A percentile compares a stretch with the other conserved stretches of the same genome.
These are phyloP conservation scores for Cercospora brassicicola DNA, from an alignment of 2,329 filamentous ascomycete species.

Conservation along the genomic window DNA sequence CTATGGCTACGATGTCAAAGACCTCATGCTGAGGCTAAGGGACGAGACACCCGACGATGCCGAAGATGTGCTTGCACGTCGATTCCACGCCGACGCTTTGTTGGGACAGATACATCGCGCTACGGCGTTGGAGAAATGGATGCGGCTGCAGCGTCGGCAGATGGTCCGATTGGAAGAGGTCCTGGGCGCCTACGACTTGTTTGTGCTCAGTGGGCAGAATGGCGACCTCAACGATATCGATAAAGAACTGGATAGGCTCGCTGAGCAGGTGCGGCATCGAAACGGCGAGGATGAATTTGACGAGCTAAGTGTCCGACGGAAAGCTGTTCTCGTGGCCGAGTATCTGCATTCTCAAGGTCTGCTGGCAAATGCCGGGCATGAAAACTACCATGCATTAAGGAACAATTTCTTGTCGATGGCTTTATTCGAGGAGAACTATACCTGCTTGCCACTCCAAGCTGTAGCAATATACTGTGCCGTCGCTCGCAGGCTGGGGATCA, in stretches of 20 bases:
- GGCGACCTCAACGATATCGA: slow-evolving; percentile 69
- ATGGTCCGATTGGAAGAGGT: slow-evolving; percentile 67
- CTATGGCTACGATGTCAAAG: slow-evolving; percentile 84
- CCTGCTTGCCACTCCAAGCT: slow-evolving; percentile 82
- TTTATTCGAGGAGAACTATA: slow-evolving; percentile 68
- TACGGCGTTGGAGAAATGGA: slow-evolving; percentile 77
- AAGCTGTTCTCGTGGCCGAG: slow-evolving; percentile 65
- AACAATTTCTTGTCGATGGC: slow-evolving; percentile 88
- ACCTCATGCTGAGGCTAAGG: slow-evolving; percentile 68
- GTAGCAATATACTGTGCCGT: slow-evolving; percentile 82
- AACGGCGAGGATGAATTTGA: slow-evolving; percentile 52
- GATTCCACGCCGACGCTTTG: slow-evolving; percentile 71
- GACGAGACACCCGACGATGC: slow-evolving; percentile 58
- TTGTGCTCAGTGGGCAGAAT: slow-evolving; percentile 70
- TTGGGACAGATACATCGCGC: slow-evolving; percentile 79
- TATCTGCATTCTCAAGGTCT: slow-evolving; percentile 71
- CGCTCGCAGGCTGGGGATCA: slow-evolving; percentile 70
- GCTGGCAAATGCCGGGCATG: slow-evolving; percentile 60
- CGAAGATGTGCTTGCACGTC: slow-evolving; percentile 75
- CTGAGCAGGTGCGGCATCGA: slow-evolving; percentile 55
- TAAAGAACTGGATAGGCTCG: slow-evolving; percentile 64
- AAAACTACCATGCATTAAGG: slow-evolving; percentile 74
- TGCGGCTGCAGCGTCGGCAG: slow-evolving; percentile 53
- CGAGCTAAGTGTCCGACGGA: slow-evolving; percentile 61
- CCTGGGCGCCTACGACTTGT: slow-evolving; percentile 84